Evolutionary conservation across 805 yeast genomes (phyloP).

Genomic region (Metschnikowia chrysomelidarum): DNA sequence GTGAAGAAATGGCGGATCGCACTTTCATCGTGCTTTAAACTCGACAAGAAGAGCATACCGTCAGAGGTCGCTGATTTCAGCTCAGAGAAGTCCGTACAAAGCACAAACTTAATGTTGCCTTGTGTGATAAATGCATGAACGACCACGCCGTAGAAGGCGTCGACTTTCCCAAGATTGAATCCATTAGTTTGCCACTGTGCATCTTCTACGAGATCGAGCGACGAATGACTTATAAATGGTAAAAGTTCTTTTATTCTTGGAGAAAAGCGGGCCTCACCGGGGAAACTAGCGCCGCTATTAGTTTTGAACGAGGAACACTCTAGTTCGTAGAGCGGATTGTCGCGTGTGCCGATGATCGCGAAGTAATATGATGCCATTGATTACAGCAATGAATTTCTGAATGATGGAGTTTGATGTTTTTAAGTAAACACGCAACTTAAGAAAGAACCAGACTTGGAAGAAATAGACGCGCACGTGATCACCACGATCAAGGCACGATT

Average conservation of each 20-base stretch:
- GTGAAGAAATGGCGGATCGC: slow-evolving; percentile 77
- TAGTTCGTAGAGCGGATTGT: slow-evolving; percentile 82
- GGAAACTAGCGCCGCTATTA: slow-evolving; percentile 17
- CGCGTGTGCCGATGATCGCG: slow-evolving; percentile 83
- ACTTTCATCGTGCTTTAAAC: slow-evolving; percentile 52
- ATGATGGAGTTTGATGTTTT: too few species aligned
- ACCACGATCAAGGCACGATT: too few species aligned
- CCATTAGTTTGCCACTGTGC: slow-evolving; percentile 72
- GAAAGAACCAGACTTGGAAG: too few species aligned
- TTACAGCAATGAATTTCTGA: not conserved
- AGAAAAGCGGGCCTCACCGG: slow-evolving; percentile 62
- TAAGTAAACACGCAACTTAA: too few species aligned
- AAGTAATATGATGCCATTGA: slow-evolving; percentile 74
- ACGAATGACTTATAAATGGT: slow-evolving; percentile 85
- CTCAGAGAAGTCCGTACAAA: slow-evolving; percentile 45
- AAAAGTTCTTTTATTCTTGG: slow-evolving; percentile 71
- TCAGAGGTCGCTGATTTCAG: slow-evolving; percentile 27
- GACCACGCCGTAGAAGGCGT: slow-evolving; percentile 76
- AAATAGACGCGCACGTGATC: too few species aligned
- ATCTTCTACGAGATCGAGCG: slow-evolving; percentile 90
- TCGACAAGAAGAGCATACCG: slow-evolving; percentile 8
- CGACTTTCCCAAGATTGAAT: slow-evolving; percentile 73
- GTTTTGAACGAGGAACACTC: slow-evolving; percentile 72
- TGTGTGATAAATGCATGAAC: slow-evolving; percentile 88
- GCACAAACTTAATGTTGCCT: slow-evolving; percentile 78